These are phyloP conservation scores for Pyrenophora graminea DNA, from an alignment of 2,329 filamentous ascomycete species.

Conservation along the genomic window DNA sequence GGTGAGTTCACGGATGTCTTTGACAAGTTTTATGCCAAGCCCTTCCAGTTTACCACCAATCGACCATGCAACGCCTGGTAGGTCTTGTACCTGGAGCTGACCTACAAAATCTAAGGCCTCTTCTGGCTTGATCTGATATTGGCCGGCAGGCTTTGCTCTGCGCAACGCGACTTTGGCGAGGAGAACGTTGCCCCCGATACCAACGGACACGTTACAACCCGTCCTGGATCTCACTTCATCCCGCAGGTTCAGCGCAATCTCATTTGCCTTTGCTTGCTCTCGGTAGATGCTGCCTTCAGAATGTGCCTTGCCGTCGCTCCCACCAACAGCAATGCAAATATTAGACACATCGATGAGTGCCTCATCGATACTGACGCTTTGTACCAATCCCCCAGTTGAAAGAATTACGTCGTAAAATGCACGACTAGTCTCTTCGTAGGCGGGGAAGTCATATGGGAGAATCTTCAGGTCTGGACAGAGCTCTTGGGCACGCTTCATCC, in stretches of 20 bases:
- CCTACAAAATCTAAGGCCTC: slow-evolving; percentile 77
- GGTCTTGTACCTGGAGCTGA: slow-evolving; percentile 73
- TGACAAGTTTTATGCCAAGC: slow-evolving; percentile 78
- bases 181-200: slow-evolving; percentile 88
- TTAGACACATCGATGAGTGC: slow-evolving; percentile 82
- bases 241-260: slow-evolving; percentile 70
- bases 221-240: slow-evolving; percentile 73
- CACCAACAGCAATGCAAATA: slow-evolving; percentile 67
- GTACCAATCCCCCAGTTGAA: slow-evolving; percentile 77
- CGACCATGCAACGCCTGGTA: slow-evolving; percentile 92
- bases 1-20: slow-evolving; percentile 76
- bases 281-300: slow-evolving; percentile 72
- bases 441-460: slow-evolving; percentile 92
- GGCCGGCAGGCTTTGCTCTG: slow-evolving; percentile 92
- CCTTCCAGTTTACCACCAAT: slow-evolving; percentile 87
- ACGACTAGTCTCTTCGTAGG: slow-evolving; percentile 88
- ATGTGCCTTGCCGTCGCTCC: slow-evolving; percentile 67
- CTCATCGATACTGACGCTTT: slow-evolving; percentile 97
- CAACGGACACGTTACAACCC: slow-evolving; percentile 86
- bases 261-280: slow-evolving; percentile 78
- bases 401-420: slow-evolving; percentile 87
- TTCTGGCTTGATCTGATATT: slow-evolving; percentile 84
- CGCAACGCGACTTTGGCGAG: slow-evolving; percentile 88
- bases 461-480: slow-evolving; percentile 85
- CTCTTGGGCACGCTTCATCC: slow-evolving; percentile 90